phyloP scores from a whole-genome alignment of 129 eudicot species.

The Helianthus annuus region HanXRQr2.0-SUNRISE NC_035439.2:147510197-147510696 shows the following conservation, averaged over 20 bases:
- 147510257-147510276: slow-evolving; percentile 97
- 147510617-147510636: no score
- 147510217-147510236: slow-evolving; percentile 79
- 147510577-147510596: no score
- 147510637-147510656: no score
- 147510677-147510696: no score
- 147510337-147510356: slow-evolving; percentile 74
- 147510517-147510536: slow-evolving; percentile 61
- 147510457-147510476: slow-evolving; percentile 93
- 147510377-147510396: slow-evolving; percentile 94
- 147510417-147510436: slow-evolving; percentile 76
- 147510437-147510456: slow-evolving; percentile 93
- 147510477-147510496: slow-evolving; percentile 80
- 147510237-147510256: slow-evolving; percentile 93
- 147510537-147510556: slow-evolving; percentile 6
- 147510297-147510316: slow-evolving; percentile 66
- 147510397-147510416: slow-evolving; percentile 87
- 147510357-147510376: slow-evolving; percentile 80
- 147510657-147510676: no score
- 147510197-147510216: slow-evolving; percentile 91
- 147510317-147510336: slow-evolving; percentile 61
- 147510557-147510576: no score
- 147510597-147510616: no score
- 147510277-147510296: slow-evolving; percentile 92
- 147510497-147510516: slow-evolving; percentile 72